Conservation (phyloP, 352 stramenopile genomes). For the Phytopythium cucurbitacearum region DNA sequence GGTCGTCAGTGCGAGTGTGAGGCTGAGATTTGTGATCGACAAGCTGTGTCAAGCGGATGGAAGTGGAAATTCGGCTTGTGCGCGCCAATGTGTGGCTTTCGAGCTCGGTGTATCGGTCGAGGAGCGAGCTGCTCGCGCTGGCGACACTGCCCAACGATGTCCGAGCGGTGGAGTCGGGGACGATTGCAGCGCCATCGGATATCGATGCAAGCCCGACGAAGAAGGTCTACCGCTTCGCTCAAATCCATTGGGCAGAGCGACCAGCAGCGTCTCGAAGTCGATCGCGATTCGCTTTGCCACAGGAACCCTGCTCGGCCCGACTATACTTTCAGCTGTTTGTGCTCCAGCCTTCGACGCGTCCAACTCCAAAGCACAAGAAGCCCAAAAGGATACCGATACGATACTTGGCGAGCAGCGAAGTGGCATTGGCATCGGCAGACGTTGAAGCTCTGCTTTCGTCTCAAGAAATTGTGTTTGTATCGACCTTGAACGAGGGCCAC, state of each 20-base stretch:
- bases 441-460: constrained; percentile 28
- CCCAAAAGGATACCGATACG: no score
- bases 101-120: constrained; percentile 7
- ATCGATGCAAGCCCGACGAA: no score
- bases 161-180: no score
- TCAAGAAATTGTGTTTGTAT: constrained; percentile 45
- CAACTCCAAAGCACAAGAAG: no score
- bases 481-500: constrained; percentile 20
- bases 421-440: constrained; percentile 9
- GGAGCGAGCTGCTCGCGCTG: constrained; percentile 3
- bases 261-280: no score
- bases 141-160: background rate
- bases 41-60: constrained; percentile 10
- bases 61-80: constrained; percentile 29
- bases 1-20: no score
- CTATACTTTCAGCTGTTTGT: constrained; percentile 39
- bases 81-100: constrained; percentile 38
- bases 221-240: no score
- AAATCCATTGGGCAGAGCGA: no score
- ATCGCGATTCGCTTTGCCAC: no score
- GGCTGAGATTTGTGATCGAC: no score
- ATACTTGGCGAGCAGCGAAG: no score
- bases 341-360: constrained; percentile 3
- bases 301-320: constrained; percentile 1
- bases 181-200: no score